Percentiles rank a stretch among this genome's conserved stretches.
Evolutionary conservation across 2,329 filamentous ascomycete genomes (phyloP).

Genomic region (Penicillium verrucosum): DNA sequence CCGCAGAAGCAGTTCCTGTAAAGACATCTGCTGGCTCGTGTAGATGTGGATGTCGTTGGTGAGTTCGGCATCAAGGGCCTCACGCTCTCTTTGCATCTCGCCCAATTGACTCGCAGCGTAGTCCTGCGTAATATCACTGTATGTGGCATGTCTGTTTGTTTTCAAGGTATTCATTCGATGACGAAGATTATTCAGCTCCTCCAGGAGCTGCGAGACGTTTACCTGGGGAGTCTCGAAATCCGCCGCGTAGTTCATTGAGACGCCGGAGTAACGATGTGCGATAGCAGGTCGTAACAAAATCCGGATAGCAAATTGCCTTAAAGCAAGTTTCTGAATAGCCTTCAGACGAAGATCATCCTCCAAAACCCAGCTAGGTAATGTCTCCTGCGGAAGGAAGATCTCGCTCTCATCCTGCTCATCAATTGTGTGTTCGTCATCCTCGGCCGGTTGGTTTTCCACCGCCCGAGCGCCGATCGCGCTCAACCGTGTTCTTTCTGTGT

Average conservation of each 20-base stretch:
- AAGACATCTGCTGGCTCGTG: slow-evolving; percentile 28
- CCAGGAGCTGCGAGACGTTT: slow-evolving; percentile 32
- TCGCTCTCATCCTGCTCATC: slow-evolving; percentile 19
- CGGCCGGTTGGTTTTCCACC: slow-evolving; percentile 3
- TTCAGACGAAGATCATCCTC: slow-evolving; percentile 33
- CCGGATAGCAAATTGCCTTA: slow-evolving; percentile 40
- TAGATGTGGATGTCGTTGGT: slow-evolving; percentile 31
- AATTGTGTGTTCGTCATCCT: slow-evolving; percentile 13
- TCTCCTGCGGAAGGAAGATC: slow-evolving; percentile 20
- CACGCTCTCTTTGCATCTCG: slow-evolving; percentile 16
- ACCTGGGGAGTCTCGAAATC: slow-evolving; percentile 31
- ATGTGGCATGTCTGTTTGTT: slow-evolving; percentile 21
- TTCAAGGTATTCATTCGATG: slow-evolving; percentile 33
- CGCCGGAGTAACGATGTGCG: slow-evolving; percentile 38
- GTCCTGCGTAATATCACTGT: slow-evolving; percentile 33
- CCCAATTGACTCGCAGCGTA: slow-evolving; percentile 21
- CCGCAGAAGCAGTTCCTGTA: slow-evolving; percentile 37
- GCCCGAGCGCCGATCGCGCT: slow-evolving; percentile 6
- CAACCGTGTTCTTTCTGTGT: slow-evolving; percentile 13
- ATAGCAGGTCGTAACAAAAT: slow-evolving; percentile 39
- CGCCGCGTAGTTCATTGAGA: slow-evolving; percentile 31
- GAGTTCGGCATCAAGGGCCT: slow-evolving; percentile 29
- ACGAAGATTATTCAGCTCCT: slow-evolving; percentile 34
- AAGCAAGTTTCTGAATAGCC: slow-evolving; percentile 39
- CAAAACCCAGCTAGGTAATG: slow-evolving; percentile 28